Percentiles rank a stretch among this genome's conserved stretches.
phyloP scores from a whole-genome alignment of 2,329 filamentous ascomycete genomes.

The Penicillium sp. region DNA sequence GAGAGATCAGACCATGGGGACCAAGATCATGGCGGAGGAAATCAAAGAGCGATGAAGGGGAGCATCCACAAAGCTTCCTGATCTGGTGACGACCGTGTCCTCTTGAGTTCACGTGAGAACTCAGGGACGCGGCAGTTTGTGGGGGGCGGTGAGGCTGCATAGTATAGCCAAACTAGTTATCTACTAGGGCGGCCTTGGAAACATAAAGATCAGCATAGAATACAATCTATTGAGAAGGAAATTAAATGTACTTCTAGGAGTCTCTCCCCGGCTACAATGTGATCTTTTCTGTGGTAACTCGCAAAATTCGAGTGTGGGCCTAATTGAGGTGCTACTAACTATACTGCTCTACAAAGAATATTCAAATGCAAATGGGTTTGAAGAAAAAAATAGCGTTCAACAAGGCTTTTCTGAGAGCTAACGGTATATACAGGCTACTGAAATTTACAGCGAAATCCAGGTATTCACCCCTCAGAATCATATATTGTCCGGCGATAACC shows the following conservation, averaged over 20 bases:
- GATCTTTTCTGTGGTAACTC: no score
- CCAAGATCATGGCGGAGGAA: conserved; percentile 18
- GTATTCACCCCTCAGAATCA: conserved; percentile 9
- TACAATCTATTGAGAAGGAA: no score
- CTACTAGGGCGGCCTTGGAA: no score
- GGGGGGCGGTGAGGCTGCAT: conserved; percentile 24
- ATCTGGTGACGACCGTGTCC: conserved; percentile 46
- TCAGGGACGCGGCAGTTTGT: conserved; percentile 11
- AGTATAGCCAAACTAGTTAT: not conserved
- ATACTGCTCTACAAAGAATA: no score
- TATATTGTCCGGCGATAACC: conserved; percentile 20
- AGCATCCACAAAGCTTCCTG: conserved; percentile 31
- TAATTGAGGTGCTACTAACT: no score
- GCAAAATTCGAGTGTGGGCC: no score
- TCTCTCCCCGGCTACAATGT: no score
- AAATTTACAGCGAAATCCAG: not conserved
- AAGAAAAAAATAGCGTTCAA: not conserved
- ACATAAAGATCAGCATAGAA: no score
- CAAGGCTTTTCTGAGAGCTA: conserved; percentile 3
- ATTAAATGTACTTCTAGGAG: no score
- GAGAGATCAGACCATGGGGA: conserved; percentile 7
- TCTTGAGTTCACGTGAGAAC: conserved; percentile 14
- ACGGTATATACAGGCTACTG: conserved; percentile 12
- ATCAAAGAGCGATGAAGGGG: conserved; percentile 29
- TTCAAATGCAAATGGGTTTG: not conserved